Evolutionary conservation across 1,284 basidiomycete genomes (phyloP).

Genomic region (Inonotus obliquus): DNA sequence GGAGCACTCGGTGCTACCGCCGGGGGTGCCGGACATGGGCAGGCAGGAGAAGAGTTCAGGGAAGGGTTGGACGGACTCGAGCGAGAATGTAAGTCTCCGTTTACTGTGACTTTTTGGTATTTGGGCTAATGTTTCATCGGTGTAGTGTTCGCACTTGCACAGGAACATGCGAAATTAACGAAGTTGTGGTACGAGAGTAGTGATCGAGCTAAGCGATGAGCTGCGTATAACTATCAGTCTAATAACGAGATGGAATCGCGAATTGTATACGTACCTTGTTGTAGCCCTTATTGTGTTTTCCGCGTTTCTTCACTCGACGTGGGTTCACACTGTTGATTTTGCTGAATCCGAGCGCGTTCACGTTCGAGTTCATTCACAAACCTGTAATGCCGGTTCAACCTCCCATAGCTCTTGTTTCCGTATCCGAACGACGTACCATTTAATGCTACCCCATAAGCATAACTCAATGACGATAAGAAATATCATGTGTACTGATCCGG

Average conservation of each 20-base stretch:
- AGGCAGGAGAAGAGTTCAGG: constrained; percentile 69
- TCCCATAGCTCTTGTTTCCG: background rate
- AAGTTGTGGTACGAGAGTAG: constrained; percentile 82
- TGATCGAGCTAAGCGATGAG: constrained; percentile 46
- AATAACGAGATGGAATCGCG: constrained; percentile 6
- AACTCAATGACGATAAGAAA: constrained; percentile 58
- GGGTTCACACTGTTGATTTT: constrained; percentile 2
- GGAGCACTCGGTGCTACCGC: constrained; percentile 64
- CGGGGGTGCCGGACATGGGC: constrained; percentile 46
- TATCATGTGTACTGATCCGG: constrained; percentile 59
- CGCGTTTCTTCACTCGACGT: constrained; percentile 19
- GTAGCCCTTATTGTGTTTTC: constrained; percentile 22
- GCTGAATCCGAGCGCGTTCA: constrained; percentile 22
- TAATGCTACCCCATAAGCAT: constrained; percentile 69
- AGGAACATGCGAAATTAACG: constrained; percentile 71
- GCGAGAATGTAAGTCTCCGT: constrained; percentile 66
- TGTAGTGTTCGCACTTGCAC: constrained; percentile 78
- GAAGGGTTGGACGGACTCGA: constrained; percentile 88
- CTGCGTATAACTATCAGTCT: constrained; percentile 8
- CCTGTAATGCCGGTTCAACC: constrained; percentile 23
- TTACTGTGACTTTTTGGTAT: background rate
- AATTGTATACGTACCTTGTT: background rate
- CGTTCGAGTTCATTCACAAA: constrained; percentile 37
- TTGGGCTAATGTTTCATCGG: background rate
- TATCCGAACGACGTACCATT: constrained; percentile 49